Evolutionary conservation across 129 eudicot genomes (phyloP).

Genomic region (Tagetes erecta): DNA sequence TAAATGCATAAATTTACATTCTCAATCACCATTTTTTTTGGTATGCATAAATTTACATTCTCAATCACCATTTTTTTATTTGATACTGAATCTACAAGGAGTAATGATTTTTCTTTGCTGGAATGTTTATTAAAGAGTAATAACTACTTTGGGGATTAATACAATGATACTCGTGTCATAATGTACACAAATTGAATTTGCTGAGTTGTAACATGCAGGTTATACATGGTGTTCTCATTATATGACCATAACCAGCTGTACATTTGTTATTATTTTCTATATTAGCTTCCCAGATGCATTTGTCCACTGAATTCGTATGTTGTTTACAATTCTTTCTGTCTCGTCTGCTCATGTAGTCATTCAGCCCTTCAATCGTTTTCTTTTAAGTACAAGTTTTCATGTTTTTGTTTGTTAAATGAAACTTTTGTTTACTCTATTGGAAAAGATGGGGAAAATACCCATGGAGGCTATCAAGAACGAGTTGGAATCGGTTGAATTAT

Average conservation of each 20-base stretch:
- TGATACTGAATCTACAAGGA: not conserved
- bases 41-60: too few relatives aligned
- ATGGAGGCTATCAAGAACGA: slow-evolving; percentile 87
- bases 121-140: not conserved
- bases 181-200: not conserved
- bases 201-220: not conserved
- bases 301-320: too few relatives aligned
- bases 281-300: too few relatives aligned
- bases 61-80: not conserved
- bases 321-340: too few relatives aligned
- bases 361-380: too few relatives aligned
- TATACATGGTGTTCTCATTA: not conserved
- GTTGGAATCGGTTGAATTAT: slow-evolving; percentile 55
- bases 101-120: not conserved
- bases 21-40: not conserved
- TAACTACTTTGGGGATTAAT: not conserved
- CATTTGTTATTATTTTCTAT: too few relatives aligned
- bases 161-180: slow-evolving; percentile 5
- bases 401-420: not conserved
- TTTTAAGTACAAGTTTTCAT: not conserved
- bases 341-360: too few relatives aligned
- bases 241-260: too few relatives aligned
- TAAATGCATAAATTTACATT: slow-evolving; percentile 1
- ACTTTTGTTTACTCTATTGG: slow-evolving; percentile 8
- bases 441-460: slow-evolving; percentile 86